Evolutionary conservation across 306 rosid species (phyloP).

Genomic region (Prunus mongolica): DNA sequence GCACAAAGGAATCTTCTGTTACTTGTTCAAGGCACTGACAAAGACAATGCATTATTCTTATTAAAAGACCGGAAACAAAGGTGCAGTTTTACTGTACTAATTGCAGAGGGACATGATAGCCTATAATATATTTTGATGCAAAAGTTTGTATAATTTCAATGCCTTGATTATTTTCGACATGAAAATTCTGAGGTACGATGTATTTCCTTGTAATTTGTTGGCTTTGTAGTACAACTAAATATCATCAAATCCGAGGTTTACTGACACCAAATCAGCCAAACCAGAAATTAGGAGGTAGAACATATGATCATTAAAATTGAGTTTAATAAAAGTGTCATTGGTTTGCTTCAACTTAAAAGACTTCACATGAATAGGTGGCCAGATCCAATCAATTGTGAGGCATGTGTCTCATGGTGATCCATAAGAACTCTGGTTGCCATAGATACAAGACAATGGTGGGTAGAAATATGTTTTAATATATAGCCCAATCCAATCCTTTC

Average conservation of each 20-base stretch:
- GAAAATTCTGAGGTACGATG: background rate
- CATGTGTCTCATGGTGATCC: too few species aligned
- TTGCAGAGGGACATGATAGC: too few species aligned
- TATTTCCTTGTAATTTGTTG: too few species aligned
- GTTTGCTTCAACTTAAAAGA: background rate
- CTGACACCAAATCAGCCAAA: background rate
- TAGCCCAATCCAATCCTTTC: background rate
- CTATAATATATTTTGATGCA: too few species aligned
- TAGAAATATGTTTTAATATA: background rate
- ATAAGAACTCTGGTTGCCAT: background rate
- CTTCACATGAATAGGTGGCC: background rate
- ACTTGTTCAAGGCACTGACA: background rate
- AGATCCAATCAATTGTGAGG: too few species aligned
- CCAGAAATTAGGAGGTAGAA: background rate
- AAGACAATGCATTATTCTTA: background rate
- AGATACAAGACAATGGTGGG: background rate
- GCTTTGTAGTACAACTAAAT: background rate
- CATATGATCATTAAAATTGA: too few species aligned
- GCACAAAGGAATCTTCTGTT: background rate
- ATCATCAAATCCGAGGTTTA: background rate
- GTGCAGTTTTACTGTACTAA: too few species aligned
- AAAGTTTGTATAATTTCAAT: background rate
- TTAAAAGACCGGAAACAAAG: background rate
- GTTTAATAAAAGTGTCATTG: too few species aligned
- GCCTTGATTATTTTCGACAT: background rate